These are phyloP conservation scores for Lodderomyces theae DNA, from an alignment of 1,139 yeast species.

Conservation along the genomic window DNA sequence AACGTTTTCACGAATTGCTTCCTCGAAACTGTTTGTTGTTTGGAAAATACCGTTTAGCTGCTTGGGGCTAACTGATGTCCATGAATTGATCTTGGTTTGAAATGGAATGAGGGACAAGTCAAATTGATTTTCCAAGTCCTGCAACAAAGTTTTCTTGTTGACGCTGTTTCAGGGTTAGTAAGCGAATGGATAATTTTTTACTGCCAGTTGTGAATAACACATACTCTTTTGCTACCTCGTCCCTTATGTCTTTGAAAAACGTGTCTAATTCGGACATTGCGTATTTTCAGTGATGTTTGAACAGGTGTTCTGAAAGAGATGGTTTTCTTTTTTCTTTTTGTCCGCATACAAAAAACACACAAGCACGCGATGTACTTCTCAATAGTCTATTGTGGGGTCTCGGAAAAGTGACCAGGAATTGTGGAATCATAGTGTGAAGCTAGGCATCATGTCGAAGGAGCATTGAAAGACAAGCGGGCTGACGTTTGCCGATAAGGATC, in stretches of 20 bases:
- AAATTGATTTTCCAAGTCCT: constrained; percentile 15
- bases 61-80: constrained; percentile 9
- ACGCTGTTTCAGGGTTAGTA: constrained; percentile 12
- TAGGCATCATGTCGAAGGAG: too few species aligned
- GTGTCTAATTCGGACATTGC: constrained; percentile 12
- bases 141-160: constrained; percentile 13
- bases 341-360: too few species aligned
- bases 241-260: constrained; percentile 13
- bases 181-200: not conserved
- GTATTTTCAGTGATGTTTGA: not conserved
- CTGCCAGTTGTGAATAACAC: too few species aligned
- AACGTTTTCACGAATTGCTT: constrained; percentile 7
- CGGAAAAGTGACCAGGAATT: too few species aligned
- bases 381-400: too few species aligned
- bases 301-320: not conserved
- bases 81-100: constrained; percentile 11
- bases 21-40: constrained; percentile 6
- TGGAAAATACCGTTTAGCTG: constrained; percentile 6
- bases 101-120: constrained; percentile 14
- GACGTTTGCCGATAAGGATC: too few species aligned
- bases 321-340: not conserved
- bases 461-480: too few species aligned
- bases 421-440: too few species aligned
- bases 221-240: constrained; percentile 16
- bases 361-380: too few species aligned